Percentiles rank a stretch among this genome's conserved stretches.
phyloP scores from a whole-genome alignment of 2,329 filamentous ascomycete species.

The Lecanicillium sp. region DNA sequence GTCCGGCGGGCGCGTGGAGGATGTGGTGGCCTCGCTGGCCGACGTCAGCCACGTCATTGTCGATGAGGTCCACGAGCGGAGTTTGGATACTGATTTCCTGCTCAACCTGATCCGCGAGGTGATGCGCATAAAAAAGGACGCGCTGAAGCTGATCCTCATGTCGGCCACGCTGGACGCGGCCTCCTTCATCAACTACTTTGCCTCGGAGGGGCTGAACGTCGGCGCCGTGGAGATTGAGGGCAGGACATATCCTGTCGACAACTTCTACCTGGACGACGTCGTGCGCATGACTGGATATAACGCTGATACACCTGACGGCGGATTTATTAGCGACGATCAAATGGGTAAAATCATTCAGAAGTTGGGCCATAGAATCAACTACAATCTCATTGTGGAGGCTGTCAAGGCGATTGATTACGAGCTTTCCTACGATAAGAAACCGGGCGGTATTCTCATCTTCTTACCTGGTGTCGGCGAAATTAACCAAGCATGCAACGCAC shows the following conservation, averaged over 20 bases:
- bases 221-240: conserved; percentile 82
- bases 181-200: conserved; percentile 81
- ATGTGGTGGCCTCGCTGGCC: conserved; percentile 73
- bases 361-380: conserved; percentile 82
- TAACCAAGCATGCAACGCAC: conserved; percentile 65
- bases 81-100: conserved; percentile 90
- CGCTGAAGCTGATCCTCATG: conserved; percentile 90
- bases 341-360: conserved; percentile 67
- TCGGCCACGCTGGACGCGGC: conserved; percentile 89
- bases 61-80: conserved; percentile 94
- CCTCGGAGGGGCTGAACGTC: conserved; percentile 58
- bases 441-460: conserved; percentile 89
- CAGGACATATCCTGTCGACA: conserved; percentile 81
- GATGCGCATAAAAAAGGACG: conserved; percentile 63
- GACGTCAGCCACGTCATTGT: conserved; percentile 94
- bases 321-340: conserved; percentile 42
- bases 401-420: conserved; percentile 77
- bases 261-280: conserved; percentile 86
- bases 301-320: conserved; percentile 40
- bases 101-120: conserved; percentile 83
- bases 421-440: conserved; percentile 55
- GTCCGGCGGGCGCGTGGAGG: conserved; percentile 71
- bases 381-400: conserved; percentile 74
- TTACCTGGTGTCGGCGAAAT: conserved; percentile 90
- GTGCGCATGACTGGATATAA: conserved; percentile 72